phyloP scores from a whole-genome alignment of 768 basidiomycete species.

The Tremella fuciformis region DNA sequence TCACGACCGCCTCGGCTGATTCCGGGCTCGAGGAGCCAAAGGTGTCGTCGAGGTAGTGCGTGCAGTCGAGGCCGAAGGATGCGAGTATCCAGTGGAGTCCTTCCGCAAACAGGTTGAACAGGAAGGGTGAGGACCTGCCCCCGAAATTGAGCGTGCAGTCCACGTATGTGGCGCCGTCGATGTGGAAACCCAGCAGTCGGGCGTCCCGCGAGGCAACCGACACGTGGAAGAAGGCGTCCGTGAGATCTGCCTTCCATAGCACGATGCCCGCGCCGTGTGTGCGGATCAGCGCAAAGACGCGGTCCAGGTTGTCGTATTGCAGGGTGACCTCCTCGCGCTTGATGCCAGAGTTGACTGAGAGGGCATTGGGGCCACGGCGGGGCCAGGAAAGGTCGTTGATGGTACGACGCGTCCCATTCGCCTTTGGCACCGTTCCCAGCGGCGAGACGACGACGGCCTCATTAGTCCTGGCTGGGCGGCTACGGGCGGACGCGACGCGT shows the following conservation, averaged over 20 bases:
- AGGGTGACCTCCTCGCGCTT: slow-evolving; percentile 8
- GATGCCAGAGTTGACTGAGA: slow-evolving; percentile 26
- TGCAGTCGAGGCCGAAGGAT: no score
- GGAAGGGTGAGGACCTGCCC: no score
- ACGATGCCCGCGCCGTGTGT: slow-evolving; percentile 19
- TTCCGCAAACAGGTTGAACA: no score
- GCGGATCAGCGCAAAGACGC: neutral
- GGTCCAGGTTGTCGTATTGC: slow-evolving; percentile 7
- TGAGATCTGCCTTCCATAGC: slow-evolving; percentile 53
- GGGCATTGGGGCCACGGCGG: neutral
- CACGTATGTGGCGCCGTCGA: slow-evolving; percentile 49
- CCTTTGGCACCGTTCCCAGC: slow-evolving; percentile 11
- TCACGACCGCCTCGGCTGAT: no score
- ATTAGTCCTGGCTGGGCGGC: neutral
- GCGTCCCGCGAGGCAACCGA: slow-evolving; percentile 49
- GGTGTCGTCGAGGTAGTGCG: no score
- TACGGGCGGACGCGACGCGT: neutral
- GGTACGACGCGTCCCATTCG: neutral
- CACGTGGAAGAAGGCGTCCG: no score
- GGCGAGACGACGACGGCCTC: neutral
- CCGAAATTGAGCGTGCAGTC: no score
- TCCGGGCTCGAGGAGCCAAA: no score
- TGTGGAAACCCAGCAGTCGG: slow-evolving; percentile 51
- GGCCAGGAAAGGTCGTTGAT: slow-evolving; percentile 20
- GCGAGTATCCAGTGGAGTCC: no score